Percentiles rank a stretch among this genome's conserved stretches.
These are phyloP conservation scores for Candida nonsorbophila DNA, from an alignment of 805 yeast species.

Conservation along the genomic window DNA sequence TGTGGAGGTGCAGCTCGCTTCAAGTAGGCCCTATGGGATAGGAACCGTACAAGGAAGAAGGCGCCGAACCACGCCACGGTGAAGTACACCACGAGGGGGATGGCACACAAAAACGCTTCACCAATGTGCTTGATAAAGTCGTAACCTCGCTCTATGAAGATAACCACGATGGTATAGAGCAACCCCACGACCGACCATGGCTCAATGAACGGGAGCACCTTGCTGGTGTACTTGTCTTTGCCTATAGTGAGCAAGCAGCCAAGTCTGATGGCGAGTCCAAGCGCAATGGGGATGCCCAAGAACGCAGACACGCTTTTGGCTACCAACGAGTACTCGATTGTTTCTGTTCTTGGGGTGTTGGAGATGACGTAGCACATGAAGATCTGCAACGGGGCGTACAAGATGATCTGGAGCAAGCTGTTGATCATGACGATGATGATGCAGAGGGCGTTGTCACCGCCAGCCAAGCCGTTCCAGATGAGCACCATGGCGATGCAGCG, in stretches of 20 bases:
- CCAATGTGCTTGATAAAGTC: slow-evolving; percentile 44
- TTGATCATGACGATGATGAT: slow-evolving; percentile 49
- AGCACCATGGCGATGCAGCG: slow-evolving; percentile 62
- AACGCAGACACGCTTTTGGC: slow-evolving; percentile 48
- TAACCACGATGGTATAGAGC: slow-evolving; percentile 46
- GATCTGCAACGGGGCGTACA: slow-evolving; percentile 49
- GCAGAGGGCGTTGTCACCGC: slow-evolving; percentile 47
- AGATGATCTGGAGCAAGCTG: slow-evolving; percentile 44
- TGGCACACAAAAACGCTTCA: slow-evolving; percentile 44
- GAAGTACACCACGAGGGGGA: slow-evolving; percentile 47
- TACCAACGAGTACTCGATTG: slow-evolving; percentile 30
- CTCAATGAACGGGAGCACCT: slow-evolving; percentile 34
- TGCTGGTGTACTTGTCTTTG: slow-evolving; percentile 22
- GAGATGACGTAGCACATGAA: slow-evolving; percentile 43
- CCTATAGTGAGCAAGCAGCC: slow-evolving; percentile 19
- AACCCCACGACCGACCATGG: slow-evolving; percentile 51
- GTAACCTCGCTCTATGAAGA: slow-evolving; percentile 48
- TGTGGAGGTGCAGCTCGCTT: too few relatives aligned
- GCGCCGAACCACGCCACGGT: slow-evolving; percentile 43
- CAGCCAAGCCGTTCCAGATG: slow-evolving; percentile 52
- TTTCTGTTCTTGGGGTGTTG: slow-evolving; percentile 17
- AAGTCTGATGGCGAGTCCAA: slow-evolving; percentile 41
- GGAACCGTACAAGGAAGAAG: slow-evolving; percentile 25
- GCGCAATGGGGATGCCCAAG: slow-evolving; percentile 47
- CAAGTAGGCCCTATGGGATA: too few relatives aligned